phyloP scores from a whole-genome alignment of 202 grass and related monocot genomes.

The Schoenoplectus triqueter region DNA sequence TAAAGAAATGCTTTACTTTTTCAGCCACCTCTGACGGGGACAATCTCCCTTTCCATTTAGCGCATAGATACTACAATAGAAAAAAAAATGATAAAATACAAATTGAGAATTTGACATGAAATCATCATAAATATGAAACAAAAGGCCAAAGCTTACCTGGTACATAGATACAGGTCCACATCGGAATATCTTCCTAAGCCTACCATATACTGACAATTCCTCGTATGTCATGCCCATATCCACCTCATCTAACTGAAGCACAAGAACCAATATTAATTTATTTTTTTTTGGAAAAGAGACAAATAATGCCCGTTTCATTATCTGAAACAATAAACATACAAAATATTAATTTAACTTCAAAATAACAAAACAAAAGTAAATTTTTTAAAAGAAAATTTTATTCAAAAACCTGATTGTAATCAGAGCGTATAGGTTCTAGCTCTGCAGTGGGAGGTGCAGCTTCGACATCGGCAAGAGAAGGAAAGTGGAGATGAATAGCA shows the following conservation, averaged over 20 bases:
- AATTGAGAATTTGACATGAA: conserved; percentile 16
- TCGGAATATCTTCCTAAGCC: conserved; percentile 96
- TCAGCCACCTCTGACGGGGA: conserved; percentile 89
- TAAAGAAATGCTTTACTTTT: conserved; percentile 99
- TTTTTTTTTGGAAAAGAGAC: no score
- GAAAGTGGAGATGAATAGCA: conserved; percentile 81
- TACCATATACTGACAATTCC: conserved; percentile 90
- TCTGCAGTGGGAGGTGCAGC: conserved; percentile 97
- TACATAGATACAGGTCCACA: conserved; percentile 97
- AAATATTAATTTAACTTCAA: conserved; percentile 20
- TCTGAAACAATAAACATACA: no score
- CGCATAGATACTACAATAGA: conserved; percentile 75
- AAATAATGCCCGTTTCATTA: no score
- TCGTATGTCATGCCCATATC: conserved; percentile 99
- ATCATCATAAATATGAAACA: conserved; percentile 35
- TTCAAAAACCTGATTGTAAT: conserved; percentile 73
- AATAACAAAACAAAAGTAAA: conserved; percentile 22
- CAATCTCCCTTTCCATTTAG: conserved; percentile 80
- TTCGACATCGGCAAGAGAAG: conserved; percentile 91
- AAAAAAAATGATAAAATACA: conserved; percentile 17
- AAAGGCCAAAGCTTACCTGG: conserved; percentile 56
- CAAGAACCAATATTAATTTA: conserved; percentile 37
- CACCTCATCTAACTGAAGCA: conserved; percentile 86
- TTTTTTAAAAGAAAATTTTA: not conserved
- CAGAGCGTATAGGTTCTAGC: conserved; percentile 79